Evolutionary conservation across 257 asterid species (phyloP).

Genomic region (Cruciata laevipes): DNA sequence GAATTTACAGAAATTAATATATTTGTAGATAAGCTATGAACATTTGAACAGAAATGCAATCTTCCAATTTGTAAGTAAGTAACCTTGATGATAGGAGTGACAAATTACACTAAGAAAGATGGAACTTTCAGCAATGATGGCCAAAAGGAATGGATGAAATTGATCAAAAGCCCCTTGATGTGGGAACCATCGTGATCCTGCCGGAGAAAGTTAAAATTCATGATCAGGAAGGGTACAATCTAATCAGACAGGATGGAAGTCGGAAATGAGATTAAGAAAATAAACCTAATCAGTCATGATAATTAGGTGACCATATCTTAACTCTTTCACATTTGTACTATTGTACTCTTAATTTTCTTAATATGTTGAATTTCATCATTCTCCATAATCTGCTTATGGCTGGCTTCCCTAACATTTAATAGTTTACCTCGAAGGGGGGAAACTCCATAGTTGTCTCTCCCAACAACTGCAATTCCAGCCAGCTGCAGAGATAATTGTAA

Average conservation of each 20-base stretch:
- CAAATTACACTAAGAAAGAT: conserved; percentile 75
- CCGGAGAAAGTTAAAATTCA: conserved; percentile 7
- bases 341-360: conserved; percentile 78
- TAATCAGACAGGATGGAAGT: not conserved
- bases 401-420: conserved; percentile 96
- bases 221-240: not conserved
- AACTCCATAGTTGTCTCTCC: conserved; percentile 86
- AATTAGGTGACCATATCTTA: conserved; percentile 93
- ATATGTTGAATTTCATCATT: conserved; percentile 71
- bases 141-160: conserved; percentile 93
- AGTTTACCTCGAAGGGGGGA: conserved; percentile 88
- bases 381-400: conserved; percentile 64
- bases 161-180: conserved; percentile 86
- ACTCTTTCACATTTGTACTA: conserved; percentile 61
- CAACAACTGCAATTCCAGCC: conserved; percentile 86
- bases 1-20: conserved; percentile 6
- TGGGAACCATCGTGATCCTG: conserved; percentile 99
- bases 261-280: conserved; percentile 1
- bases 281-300: conserved; percentile 98
- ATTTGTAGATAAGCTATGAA: not conserved
- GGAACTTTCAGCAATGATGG: conserved; percentile 86
- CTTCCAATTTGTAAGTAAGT: not conserved
- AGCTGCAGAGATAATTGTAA: conserved; percentile 36
- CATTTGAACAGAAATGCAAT: not conserved
- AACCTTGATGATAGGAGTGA: conserved; percentile 96